Evolutionary conservation across 495 filamentous ascomycete species (phyloP).

Genomic region (Podospora pseudocomata): DNA sequence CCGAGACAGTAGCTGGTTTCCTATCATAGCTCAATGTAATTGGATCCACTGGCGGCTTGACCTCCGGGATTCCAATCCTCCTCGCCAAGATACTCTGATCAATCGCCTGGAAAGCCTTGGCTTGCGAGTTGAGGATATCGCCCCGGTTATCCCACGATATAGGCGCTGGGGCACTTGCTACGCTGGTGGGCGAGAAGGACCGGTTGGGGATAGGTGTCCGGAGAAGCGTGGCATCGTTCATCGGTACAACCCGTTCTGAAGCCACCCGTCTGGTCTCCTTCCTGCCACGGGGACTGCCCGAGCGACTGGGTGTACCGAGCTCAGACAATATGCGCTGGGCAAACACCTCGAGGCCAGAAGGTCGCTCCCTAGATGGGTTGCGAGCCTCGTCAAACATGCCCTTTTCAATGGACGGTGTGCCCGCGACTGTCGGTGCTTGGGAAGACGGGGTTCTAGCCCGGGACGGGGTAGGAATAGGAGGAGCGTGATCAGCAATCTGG

Average conservation of each 20-base stretch:
- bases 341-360: conserved; percentile 51
- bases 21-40: conserved; percentile 40
- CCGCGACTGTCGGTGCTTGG: conserved; percentile 11
- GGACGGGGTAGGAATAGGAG: conserved; percentile 23
- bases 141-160: conserved; percentile 24
- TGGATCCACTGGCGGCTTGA: conserved; percentile 29
- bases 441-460: conserved; percentile 23
- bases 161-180: conserved; percentile 16
- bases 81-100: conserved; percentile 52
- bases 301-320: conserved; percentile 48
- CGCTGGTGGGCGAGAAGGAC: conserved; percentile 39
- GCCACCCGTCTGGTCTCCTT: conserved; percentile 29
- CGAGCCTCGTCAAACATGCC: conserved; percentile 31
- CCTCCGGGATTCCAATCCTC: conserved; percentile 40
- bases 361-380: conserved; percentile 41
- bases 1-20: conserved; percentile 24
- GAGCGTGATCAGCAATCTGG: conserved; percentile 49
- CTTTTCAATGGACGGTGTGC: conserved; percentile 30
- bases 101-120: conserved; percentile 49
- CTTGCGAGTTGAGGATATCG: conserved; percentile 40
- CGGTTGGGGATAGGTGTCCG: conserved; percentile 15
- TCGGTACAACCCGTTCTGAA: conserved; percentile 21
- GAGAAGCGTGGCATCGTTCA: conserved; percentile 24
- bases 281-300: conserved; percentile 47
- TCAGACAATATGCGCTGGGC: conserved; percentile 56